Conservation (phyloP, 1,139 yeast species). For the Kodamaea sp. region DNA sequence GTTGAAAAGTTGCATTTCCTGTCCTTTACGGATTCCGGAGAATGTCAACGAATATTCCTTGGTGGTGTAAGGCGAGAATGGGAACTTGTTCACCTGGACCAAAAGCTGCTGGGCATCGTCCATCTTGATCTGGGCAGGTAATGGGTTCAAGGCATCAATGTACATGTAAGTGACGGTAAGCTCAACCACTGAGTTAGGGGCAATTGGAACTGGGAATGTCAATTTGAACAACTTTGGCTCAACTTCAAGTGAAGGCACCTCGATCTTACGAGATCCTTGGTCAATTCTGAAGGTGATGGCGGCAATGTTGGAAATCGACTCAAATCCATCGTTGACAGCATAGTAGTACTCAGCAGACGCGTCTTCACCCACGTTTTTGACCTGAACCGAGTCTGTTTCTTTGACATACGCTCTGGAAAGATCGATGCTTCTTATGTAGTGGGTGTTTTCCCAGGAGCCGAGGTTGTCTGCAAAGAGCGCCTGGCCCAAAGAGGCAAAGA, state of each 20-base stretch:
- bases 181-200: constrained; percentile 56
- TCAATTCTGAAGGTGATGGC: constrained; percentile 42
- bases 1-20: constrained; percentile 43
- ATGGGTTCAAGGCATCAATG: constrained; percentile 52
- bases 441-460: constrained; percentile 46
- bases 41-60: constrained; percentile 49
- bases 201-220: constrained; percentile 62
- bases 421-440: constrained; percentile 57
- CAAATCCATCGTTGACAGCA: constrained; percentile 50
- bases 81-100: constrained; percentile 55
- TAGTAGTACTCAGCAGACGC: constrained; percentile 61
- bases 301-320: constrained; percentile 48
- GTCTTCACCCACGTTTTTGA: constrained; percentile 57
- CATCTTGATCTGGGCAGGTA: constrained; percentile 65
- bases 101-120: constrained; percentile 63
- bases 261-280: constrained; percentile 22
- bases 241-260: constrained; percentile 33
- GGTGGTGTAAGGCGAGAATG: constrained; percentile 67
- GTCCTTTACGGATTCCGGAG: constrained; percentile 49
- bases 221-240: constrained; percentile 38
- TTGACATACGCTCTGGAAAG: constrained; percentile 65
- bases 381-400: constrained; percentile 57
- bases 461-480: constrained; percentile 1
- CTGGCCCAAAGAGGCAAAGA: neutral
- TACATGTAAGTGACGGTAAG: constrained; percentile 57